Base-by-base conservation (phyloP, 441 rosid species). In the Populus hybrid region DNA sequence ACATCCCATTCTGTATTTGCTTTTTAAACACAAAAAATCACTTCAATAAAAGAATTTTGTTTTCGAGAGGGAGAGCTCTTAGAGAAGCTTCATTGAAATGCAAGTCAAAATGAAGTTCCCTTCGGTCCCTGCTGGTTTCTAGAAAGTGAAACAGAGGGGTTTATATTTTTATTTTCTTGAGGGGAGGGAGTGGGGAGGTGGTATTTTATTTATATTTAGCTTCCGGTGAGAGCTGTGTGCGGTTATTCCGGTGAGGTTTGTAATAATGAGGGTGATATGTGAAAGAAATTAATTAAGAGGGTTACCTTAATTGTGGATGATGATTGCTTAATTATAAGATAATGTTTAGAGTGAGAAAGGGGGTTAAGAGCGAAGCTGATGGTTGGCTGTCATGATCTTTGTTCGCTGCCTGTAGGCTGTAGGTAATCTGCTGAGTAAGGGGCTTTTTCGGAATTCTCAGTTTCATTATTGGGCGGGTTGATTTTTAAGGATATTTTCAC, bases 1-100 rank as follows among this genome's bases (percentile, higher is more conserved):
- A 76, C 95, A 92, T 69, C 95, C 97, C 97, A 93, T 93, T 80
- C 80, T 76, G 76, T 20, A 64, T 72, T 75, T 75, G 30, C 64
- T 38, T 57, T 10, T 5, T 6, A 8, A 28, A 67, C 16, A 38
- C 71, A 11, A 42, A 16, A n/a, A 50, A 8, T 16, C 16, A 30
- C 8, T 46, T 32, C 72, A 35, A 24, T 1, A 26, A 35, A 73
- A 61, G 76, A 65, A n/a, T 46, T 12, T 46, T 46, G 18, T 46
- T 46, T 46, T 1, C 34, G 46, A 7, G 18, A 12, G 14, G 40
- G 24, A 72, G 65, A 8, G 40, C 34, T 30, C n/a, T 67, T 38
- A 71, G 20, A 36, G 30, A 10, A 65, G 3, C 61, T 23, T 61
- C 74, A 57, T 59, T 69, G 69, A 53, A 63, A 63, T 8, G 46